phyloP scores from a whole-genome alignment of 345 rosid species.

The Moricandia moricandioides region DNA sequence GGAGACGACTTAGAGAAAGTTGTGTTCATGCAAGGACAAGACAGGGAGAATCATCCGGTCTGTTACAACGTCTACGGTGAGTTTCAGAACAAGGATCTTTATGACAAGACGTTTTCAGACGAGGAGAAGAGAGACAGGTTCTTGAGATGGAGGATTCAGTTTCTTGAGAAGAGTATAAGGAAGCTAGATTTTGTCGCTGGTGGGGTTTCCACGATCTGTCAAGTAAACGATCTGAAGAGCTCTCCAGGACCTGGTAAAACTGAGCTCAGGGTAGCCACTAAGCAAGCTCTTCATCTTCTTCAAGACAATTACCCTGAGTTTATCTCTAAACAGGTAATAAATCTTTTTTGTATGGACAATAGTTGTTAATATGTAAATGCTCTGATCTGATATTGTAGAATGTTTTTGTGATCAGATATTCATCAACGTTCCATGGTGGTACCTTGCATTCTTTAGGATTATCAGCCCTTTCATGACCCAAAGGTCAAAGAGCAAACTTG shows the following conservation, averaged over 20 bases:
- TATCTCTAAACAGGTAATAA: constrained; percentile 40
- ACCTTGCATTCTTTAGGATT: constrained; percentile 38
- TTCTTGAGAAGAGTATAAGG: constrained; percentile 42
- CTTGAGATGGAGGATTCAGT: constrained; percentile 47
- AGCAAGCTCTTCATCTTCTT: constrained; percentile 41
- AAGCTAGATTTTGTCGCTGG: constrained; percentile 31
- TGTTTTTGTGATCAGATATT: constrained; percentile 31
- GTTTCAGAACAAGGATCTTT: constrained; percentile 39
- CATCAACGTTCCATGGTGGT: constrained; percentile 48
- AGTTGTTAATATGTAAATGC: neutral
- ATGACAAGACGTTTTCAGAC: constrained; percentile 34
- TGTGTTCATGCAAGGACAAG: constrained; percentile 41
- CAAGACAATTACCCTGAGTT: constrained; percentile 45
- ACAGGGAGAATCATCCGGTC: constrained; percentile 35
- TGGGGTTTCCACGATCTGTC: constrained; percentile 40
- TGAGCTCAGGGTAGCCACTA: constrained; percentile 41
- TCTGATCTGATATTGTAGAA: constrained; percentile 8
- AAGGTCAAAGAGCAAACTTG: constrained; percentile 42
- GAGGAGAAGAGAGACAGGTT: constrained; percentile 39
- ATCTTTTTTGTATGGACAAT: neutral
- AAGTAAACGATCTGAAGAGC: constrained; percentile 37
- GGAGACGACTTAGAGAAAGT: constrained; percentile 34
- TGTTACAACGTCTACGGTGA: constrained; percentile 45
- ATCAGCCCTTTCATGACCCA: constrained; percentile 41
- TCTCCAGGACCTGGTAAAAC: constrained; percentile 42